Evolutionary conservation across 768 basidiomycete genomes (phyloP), one percentile per base, ranked within the genome.

Genomic region (Sutorius australiensis): DNA sequence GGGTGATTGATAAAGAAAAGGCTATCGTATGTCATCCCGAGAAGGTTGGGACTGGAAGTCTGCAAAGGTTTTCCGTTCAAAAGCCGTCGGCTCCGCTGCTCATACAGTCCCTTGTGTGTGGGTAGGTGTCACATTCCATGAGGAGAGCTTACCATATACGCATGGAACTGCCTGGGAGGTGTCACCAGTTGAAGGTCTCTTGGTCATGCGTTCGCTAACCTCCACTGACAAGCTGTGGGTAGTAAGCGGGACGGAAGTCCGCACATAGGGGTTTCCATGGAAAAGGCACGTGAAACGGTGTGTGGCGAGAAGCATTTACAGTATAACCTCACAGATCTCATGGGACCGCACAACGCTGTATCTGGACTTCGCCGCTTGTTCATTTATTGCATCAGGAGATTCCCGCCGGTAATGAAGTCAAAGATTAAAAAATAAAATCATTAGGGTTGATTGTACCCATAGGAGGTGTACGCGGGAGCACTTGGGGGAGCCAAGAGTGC

Each of bases 201-300:
- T 33, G n/a, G 16, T 30, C 46, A 51, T 41, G 33, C 16, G 36
- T 43, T 50, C 28, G 12, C 37, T 19, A 27, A 44, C 8, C 30
- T 46, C 32, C 28, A 42, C 24, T 33, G 42, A 47, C 37, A 50
- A 13, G 12, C 24, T 45, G 46, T 49, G 45, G 42, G 37, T 50
- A 36, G n/a, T 43, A 13, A 33, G 42, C 24, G 28, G 46, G 31
- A 50, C 53, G 46, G 42, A 46, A 39, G 43, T 51, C 55, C 45
- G 46, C 45, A 48, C 30, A 19, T 16, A 46, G 32, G 36, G 16
- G 50, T 53, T 58, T 45, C 51, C 42, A 53, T 66, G 51, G 45
- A 33, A 43, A 56, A 42, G 13, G 13, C 17, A 32, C 21, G 21
- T 36, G 40, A 54, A 38, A 33, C 17, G 24, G 28, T 17, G 14